Conservation (phyloP, 306 rosid genomes). For the Biancaea sappan region DNA sequence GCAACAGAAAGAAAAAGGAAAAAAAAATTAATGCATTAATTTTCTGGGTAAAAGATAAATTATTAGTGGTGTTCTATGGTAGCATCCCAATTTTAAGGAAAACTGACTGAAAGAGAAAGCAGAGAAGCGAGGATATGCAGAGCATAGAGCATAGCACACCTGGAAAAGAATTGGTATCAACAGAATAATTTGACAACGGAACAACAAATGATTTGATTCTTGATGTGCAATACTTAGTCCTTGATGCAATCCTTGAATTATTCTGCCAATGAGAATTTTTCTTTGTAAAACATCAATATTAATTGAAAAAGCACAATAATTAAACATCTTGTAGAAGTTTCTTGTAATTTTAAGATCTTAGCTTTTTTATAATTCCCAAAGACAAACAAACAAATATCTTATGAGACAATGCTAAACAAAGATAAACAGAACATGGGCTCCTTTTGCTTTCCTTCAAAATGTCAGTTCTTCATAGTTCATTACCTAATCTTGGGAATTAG, state of each 20-base stretch:
- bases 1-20: slow-evolving; percentile 30
- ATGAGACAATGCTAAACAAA: neutral
- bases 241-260: slow-evolving; percentile 78
- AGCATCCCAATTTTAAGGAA: slow-evolving; percentile 1
- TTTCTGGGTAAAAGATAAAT: neutral
- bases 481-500: neutral
- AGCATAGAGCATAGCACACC: slow-evolving; percentile 45
- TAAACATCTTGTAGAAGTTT: neutral
- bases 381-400: neutral
- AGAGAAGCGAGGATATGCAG: slow-evolving; percentile 17
- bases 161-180: slow-evolving; percentile 68
- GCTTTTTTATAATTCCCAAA: neutral
- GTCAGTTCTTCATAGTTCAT: neutral
- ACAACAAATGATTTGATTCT: slow-evolving; percentile 87
- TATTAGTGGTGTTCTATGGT: neutral
- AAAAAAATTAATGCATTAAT: slow-evolving; percentile 29
- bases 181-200: slow-evolving; percentile 78
- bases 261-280: slow-evolving; percentile 48
- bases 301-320: neutral
- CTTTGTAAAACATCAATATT: neutral
- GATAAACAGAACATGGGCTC: neutral
- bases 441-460: neutral
- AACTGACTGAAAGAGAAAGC: slow-evolving; percentile 18
- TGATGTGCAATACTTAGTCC: slow-evolving; percentile 90
- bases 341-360: neutral